Evolutionary conservation across 352 stramenopile genomes (phyloP).

Genomic region (Elongisporangium undulatum): DNA sequence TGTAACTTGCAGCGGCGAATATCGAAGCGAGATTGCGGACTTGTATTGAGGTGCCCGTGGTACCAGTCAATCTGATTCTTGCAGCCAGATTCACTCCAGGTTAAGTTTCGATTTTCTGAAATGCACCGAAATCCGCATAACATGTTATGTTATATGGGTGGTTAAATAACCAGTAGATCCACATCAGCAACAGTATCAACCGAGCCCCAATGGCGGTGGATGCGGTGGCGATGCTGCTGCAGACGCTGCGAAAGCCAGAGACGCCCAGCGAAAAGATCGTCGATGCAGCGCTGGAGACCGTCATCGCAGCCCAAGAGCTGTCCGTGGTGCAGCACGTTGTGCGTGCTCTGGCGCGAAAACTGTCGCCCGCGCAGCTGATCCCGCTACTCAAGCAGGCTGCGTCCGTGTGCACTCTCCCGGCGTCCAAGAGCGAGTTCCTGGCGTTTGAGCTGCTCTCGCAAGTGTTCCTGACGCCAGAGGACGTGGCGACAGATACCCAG

Average conservation of each 20-base stretch:
- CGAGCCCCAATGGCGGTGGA: not conserved
- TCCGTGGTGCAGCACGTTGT: conserved; percentile 15
- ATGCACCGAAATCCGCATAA: not conserved
- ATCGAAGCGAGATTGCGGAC: not conserved
- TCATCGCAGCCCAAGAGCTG: conserved; percentile 19
- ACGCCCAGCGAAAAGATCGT: conserved; percentile 1
- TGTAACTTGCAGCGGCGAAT: not conserved
- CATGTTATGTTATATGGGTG: not conserved
- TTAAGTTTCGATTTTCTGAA: not conserved
- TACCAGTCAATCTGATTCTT: not conserved
- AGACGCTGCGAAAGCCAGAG: conserved; percentile 18
- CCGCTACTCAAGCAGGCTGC: conserved; percentile 30
- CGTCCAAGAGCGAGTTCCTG: conserved; percentile 45
- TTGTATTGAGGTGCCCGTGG: not conserved
- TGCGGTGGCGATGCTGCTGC: conserved; percentile 8
- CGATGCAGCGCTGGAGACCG: conserved; percentile 10
- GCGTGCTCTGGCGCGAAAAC: not conserved
- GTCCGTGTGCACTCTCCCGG: conserved; percentile 35
- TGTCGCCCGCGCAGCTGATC: not conserved
- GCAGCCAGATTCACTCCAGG: not conserved
- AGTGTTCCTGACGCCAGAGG: conserved; percentile 15
- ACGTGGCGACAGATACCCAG: conserved; percentile 2
- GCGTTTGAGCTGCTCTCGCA: conserved; percentile 32
- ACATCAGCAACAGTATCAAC: not conserved
- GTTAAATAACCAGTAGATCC: not conserved